These are phyloP conservation scores for Saturnispora hagleri DNA, from an alignment of 805 yeast genomes.

Conservation along the genomic window DNA sequence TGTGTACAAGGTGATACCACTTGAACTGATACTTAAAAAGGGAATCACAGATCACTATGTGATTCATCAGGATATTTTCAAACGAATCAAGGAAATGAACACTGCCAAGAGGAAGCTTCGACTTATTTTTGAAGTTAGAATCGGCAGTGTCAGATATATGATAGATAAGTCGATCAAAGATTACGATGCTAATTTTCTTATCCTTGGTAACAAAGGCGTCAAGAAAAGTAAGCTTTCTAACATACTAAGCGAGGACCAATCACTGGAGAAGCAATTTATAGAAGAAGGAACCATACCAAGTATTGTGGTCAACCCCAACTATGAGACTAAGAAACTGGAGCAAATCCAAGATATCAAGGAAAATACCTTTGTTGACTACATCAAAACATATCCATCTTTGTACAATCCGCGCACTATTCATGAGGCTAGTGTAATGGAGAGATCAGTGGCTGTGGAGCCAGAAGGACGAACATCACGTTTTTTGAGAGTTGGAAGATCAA, in stretches of 20 bases:
- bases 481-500: slow-evolving; percentile 14
- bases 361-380: slow-evolving; percentile 6
- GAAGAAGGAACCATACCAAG: slow-evolving; percentile 39
- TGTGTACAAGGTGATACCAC: slow-evolving; percentile 34
- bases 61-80: slow-evolving; percentile 29
- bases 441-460: slow-evolving; percentile 6
- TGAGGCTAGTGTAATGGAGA: slow-evolving; percentile 8
- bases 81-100: slow-evolving; percentile 27
- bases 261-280: slow-evolving; percentile 40
- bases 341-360: neutral
- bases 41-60: slow-evolving; percentile 24
- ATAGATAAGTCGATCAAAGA: slow-evolving; percentile 33
- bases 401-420: slow-evolving; percentile 8
- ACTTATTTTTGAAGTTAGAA: slow-evolving; percentile 34
- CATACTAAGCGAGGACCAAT: slow-evolving; percentile 32
- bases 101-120: slow-evolving; percentile 30
- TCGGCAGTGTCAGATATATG: slow-evolving; percentile 35
- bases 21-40: slow-evolving; percentile 17
- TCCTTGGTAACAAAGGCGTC: slow-evolving; percentile 36
- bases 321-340: slow-evolving; percentile 8
- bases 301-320: slow-evolving; percentile 34
- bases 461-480: slow-evolving; percentile 17
- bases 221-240: slow-evolving; percentile 30
- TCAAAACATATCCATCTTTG: slow-evolving; percentile 13
- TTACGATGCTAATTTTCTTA: slow-evolving; percentile 36